These are phyloP conservation scores for Tuber umbilicatum DNA, from an alignment of 495 filamentous ascomycete genomes.

Conservation along the genomic window DNA sequence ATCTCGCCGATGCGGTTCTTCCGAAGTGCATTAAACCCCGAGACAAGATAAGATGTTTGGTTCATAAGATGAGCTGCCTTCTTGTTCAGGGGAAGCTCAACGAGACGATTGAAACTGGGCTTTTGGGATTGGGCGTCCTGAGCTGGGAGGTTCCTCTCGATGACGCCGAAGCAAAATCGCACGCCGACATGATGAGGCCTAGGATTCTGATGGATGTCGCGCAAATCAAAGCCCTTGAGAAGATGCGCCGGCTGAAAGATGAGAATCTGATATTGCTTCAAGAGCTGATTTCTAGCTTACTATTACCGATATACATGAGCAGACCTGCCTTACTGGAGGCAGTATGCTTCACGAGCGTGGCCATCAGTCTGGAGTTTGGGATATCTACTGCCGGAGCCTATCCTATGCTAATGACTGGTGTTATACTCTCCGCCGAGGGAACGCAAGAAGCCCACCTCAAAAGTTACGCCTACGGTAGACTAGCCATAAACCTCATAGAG, in stretches of 20 bases:
- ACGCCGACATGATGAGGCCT: slow-evolving; percentile 39
- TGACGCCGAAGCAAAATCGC: slow-evolving; percentile 35
- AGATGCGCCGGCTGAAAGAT: slow-evolving; percentile 33
- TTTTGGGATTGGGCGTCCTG: slow-evolving; percentile 36
- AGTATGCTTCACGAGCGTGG: slow-evolving; percentile 41
- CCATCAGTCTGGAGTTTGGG: slow-evolving; percentile 40
- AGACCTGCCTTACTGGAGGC: slow-evolving; percentile 38
- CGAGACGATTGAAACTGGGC: slow-evolving; percentile 40
- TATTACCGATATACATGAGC: slow-evolving; percentile 41
- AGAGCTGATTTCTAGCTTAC: slow-evolving; percentile 40
- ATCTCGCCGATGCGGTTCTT: slow-evolving; percentile 33
- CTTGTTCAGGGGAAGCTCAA: slow-evolving; percentile 39
- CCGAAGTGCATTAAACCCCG: slow-evolving; percentile 35
- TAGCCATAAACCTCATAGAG: slow-evolving; percentile 40
- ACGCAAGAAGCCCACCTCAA: slow-evolving; percentile 36
- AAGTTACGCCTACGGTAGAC: slow-evolving; percentile 38
- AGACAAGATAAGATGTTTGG: slow-evolving; percentile 40
- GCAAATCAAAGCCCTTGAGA: slow-evolving; percentile 39
- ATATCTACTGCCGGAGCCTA: slow-evolving; percentile 40
- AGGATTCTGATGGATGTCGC: slow-evolving; percentile 37
- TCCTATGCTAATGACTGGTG: slow-evolving; percentile 40
- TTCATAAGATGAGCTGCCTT: slow-evolving; percentile 42
- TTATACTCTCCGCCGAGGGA: slow-evolving; percentile 35
- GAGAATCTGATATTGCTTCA: slow-evolving; percentile 41
- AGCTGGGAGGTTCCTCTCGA: slow-evolving; percentile 41